These are phyloP conservation scores for Bruguiera hainesii DNA, from an alignment of 441 rosid species.

Conservation along the genomic window DNA sequence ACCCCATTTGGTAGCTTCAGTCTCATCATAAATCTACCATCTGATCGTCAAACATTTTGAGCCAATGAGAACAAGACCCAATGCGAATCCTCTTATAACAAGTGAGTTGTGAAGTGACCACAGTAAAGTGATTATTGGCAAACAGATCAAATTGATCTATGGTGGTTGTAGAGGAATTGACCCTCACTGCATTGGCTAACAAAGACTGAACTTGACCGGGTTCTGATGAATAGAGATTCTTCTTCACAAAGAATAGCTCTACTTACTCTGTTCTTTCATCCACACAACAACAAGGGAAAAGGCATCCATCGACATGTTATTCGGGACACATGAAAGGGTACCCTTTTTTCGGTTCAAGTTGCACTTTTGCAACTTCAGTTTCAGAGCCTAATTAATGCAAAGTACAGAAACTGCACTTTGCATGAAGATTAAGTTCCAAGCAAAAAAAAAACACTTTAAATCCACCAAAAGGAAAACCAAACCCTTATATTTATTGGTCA, in stretches of 20 bases:
- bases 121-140: not conserved
- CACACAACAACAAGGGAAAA: not conserved
- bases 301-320: too few relatives aligned
- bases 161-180: not conserved
- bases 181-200: not conserved
- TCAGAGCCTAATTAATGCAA: too few relatives aligned
- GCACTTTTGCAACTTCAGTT: too few relatives aligned
- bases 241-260: not conserved
- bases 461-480: too few relatives aligned
- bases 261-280: not conserved
- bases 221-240: not conserved
- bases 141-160: slow-evolving; percentile 12
- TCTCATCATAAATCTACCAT: slow-evolving; percentile 98
- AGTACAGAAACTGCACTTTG: too few relatives aligned
- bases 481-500: too few relatives aligned
- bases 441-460: too few relatives aligned
- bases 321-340: too few relatives aligned
- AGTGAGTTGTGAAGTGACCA: too few relatives aligned
- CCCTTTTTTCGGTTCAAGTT: too few relatives aligned
- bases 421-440: too few relatives aligned
- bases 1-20: slow-evolving; percentile 93
- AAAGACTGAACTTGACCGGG: not conserved
- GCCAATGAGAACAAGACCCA: not conserved
- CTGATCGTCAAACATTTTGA: slow-evolving; percentile 32
- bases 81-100: not conserved